Conservation (phyloP, 2,329 filamentous ascomycete genomes). For the Elsinoe arachidis region DNA sequence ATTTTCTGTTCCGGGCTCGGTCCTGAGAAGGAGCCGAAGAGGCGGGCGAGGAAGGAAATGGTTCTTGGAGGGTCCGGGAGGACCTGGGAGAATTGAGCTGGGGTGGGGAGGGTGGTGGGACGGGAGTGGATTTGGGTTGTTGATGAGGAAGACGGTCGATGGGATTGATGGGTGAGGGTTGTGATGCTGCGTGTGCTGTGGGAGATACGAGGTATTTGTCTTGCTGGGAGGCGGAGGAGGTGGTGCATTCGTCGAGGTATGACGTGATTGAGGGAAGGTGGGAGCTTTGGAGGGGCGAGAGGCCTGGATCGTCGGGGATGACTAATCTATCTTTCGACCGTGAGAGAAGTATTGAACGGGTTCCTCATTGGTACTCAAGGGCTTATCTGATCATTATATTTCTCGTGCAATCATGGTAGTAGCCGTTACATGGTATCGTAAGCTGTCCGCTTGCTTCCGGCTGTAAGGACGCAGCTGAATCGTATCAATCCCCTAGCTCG, state of each 20-base stretch:
- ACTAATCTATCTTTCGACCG: not conserved
- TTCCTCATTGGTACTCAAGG: too few species aligned
- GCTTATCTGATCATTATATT: too few species aligned
- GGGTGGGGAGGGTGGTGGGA: slow-evolving; percentile 26
- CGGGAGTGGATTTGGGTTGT: slow-evolving; percentile 30
- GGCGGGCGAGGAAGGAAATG: slow-evolving; percentile 23
- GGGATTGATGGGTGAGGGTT: not conserved
- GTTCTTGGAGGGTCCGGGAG: not conserved
- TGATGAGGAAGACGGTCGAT: not conserved
- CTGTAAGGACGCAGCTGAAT: too few species aligned
- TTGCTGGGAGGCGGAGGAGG: not conserved
- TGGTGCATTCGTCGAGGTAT: slow-evolving; percentile 3
- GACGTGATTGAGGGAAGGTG: not conserved
- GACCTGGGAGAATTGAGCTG: slow-evolving; percentile 26
- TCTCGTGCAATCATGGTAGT: too few species aligned
- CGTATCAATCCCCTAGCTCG: slow-evolving; percentile 14
- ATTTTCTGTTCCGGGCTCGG: slow-evolving; percentile 62
- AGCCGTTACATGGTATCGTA: too few species aligned
- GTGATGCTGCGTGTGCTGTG: too few species aligned
- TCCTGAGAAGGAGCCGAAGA: slow-evolving; percentile 64
- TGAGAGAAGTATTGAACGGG: not conserved
- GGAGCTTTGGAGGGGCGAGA: not conserved
- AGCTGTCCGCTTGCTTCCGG: too few species aligned
- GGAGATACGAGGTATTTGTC: not conserved
- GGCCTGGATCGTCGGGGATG: not conserved